phyloP scores from a whole-genome alignment of 2,329 filamentous ascomycete species.

The Chrysoporthe puriensis region DNA sequence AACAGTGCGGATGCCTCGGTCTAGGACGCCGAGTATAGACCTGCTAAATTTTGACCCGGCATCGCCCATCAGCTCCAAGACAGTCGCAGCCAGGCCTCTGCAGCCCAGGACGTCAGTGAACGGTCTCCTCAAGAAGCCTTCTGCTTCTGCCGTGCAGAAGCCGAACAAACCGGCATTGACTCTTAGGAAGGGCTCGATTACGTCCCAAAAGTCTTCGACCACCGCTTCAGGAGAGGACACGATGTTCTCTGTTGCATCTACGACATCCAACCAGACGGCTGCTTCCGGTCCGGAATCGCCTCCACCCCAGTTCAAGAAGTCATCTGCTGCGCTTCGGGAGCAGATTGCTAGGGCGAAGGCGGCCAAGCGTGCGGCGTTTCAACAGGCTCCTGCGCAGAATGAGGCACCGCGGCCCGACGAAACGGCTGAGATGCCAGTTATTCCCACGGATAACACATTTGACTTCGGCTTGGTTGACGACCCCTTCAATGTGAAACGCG shows the following conservation, averaged over 20 bases:
- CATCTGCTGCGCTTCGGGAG: constrained; percentile 80
- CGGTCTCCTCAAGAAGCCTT: constrained; percentile 60
- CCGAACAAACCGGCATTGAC: constrained; percentile 34
- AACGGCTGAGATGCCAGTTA: constrained; percentile 41
- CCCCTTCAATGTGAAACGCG: constrained; percentile 70
- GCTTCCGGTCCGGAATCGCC: constrained; percentile 35
- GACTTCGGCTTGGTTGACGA: constrained; percentile 65
- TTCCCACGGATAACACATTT: constrained; percentile 54
- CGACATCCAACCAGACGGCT: constrained; percentile 43
- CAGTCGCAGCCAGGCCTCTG: constrained; percentile 48
- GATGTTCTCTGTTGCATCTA: constrained; percentile 42
- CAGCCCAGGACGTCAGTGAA: constrained; percentile 58
- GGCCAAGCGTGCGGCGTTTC: constrained; percentile 61
- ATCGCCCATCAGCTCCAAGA: constrained; percentile 50
- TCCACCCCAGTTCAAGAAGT: constrained; percentile 55
- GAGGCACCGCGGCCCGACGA: constrained; percentile 28
- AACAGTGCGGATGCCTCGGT: constrained; percentile 35
- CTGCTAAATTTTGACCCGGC: constrained; percentile 37
- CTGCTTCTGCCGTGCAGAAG: constrained; percentile 46
- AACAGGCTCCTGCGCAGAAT: constrained; percentile 24
- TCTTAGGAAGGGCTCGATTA: constrained; percentile 45
- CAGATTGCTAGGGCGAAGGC: constrained; percentile 94
- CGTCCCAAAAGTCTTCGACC: constrained; percentile 43
- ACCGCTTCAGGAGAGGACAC: constrained; percentile 42
- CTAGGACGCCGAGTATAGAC: constrained; percentile 46